Base-by-base conservation (phyloP, 148 eudicot species). In the Fallopia convolvulus region DNA sequence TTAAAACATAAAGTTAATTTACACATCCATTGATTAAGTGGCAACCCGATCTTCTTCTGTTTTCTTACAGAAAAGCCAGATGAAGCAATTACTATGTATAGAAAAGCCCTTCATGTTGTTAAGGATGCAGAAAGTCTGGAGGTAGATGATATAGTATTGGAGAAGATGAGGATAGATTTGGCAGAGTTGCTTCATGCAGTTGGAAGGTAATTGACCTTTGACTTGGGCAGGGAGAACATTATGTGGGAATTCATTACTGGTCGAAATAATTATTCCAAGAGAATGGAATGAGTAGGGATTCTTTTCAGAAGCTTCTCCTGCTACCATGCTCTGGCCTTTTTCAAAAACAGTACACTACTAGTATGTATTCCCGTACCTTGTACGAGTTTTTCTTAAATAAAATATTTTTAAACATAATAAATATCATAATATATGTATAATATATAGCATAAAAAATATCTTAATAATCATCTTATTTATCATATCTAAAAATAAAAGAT, bases 181-280 rank as follows among this genome's bases (percentile, higher is more conserved):
- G 97, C 92, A 15, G 98, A 91, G 77, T 76, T 93, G 74, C 97
- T 93, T 81, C 98, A 91, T 79, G 79, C 58, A 26, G 92, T 81
- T 30, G 98, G 98, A 83, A 91, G 98, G 98, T 93, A 89, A 41
- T 79, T 68, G 70, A 23, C 30, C 39, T 26, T 10, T 61, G 36
- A 30, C 70, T 61, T 61, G 70, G 70, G 36, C 11, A 26, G 70
- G 70, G 36, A 61, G 39, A 61, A 61, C 3, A 5, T 68, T 68
- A 14, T 68, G 46, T 68, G 72, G 68, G 70, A 8, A 63, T 63
- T n/a, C 17, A 26, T 14, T 63, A 12, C 12, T 63, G 40, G 6
- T 26, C 6, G 15, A n/a, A 68, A 36, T 65, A 32, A 26, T 32
- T 30, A 32, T 63, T 30, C 17, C 17, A 32, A 11, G 13, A 32